Evolutionary conservation across 1,139 yeast species (phyloP), one percentile per base, ranked within the genome.

Genomic region (Meyerozyma elateridarum): DNA sequence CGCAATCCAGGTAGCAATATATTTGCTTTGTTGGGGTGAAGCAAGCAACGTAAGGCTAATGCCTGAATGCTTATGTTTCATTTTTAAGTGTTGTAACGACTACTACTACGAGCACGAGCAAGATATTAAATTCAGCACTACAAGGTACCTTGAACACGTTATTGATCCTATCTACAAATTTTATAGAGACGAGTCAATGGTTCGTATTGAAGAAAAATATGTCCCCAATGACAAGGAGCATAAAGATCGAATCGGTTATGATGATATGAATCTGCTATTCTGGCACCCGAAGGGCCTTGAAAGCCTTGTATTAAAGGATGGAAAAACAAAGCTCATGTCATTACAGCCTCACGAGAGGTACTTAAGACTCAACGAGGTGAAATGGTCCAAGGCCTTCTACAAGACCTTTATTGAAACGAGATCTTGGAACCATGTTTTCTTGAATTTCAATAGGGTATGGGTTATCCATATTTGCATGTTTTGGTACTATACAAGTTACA

Each of bases 1-100:
- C 52, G 67, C 77, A 1, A 66, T 76, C 25, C 95, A 87, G 44
- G 49, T 85, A 8, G 79, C 83, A 0, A 54, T 87, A 8, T 87
- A 79, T 45, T 62, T 87, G 14, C 58, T 85, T 38, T 75, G 85
- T 44, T 87, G 96, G 96, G 94, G 95, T 0, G 96, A 87, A 52
- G 88, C 95, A 0, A 85, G 83, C 47, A 89, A 84, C 46, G 54
- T 84, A 2, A 61, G 95, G 35, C 85, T 82, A 46, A 76, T 85
- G 71, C 95, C 96, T 0, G 96, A 87, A 48, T 84, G 93, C 48
- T 52, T 87, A 13, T 84, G 91, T 37, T 87, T 85, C 46, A 72
- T 87, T 13, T 84, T 73, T 56, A 83, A 85, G 46, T 80, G 93
- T 44, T 83, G 91, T 26, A 69, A 73, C 34, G 95, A 85, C 48